Base-by-base conservation (phyloP, 768 basidiomycete genomes). In the Phaeolepiota aurea region DNA sequence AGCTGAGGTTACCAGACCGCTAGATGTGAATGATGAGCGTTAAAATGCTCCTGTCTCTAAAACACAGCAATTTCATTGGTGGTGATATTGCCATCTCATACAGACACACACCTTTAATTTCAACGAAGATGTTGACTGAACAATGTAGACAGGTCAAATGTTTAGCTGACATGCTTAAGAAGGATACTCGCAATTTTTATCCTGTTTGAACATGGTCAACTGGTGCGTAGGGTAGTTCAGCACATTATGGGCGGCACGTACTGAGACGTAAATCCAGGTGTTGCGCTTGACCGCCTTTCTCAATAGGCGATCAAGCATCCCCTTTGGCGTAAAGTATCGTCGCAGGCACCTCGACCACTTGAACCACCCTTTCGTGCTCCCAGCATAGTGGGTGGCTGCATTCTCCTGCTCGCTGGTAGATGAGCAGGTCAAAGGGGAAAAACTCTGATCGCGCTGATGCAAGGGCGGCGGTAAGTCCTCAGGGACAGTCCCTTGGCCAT, bases 201-300 rank as follows among this genome's bases (percentile, higher is more conserved):
- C 74, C 76, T 76, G 45, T 4, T 33, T 36, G 14, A 37, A 2
- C 37, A 16, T 13, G 41, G 30, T 25, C 38, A 36, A 37, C 20
- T 37, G 21, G n/a, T 21, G 25, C 20, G 3, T 7, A 31, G 25
- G n/a, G 18, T 18, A n/a, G 10, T n/a, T n/a, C n/a, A n/a, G n/a
- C n/a, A n/a, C n/a, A n/a, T n/a, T 44, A 7, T 20, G 4, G 28
- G 3, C 30, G 23, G 54, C 36, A 55, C 71, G 48, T 49, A 78
- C 79, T 38, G 75, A 65, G 5, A 77, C 75, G 54, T 81, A 83
- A 22, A 85, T 81, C 80, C 80, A 83, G 2, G 77, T 79, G 54
- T 82, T 76, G 23, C 66, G 60, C 44, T 63, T 60, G 7, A 82
- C 62, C 0, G 77, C 80, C 57, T 78, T 80, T 37, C 76, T 56